Evolutionary conservation across 2,329 filamentous ascomycete genomes (phyloP).

Genomic region (Neofusicoccum parvum): DNA sequence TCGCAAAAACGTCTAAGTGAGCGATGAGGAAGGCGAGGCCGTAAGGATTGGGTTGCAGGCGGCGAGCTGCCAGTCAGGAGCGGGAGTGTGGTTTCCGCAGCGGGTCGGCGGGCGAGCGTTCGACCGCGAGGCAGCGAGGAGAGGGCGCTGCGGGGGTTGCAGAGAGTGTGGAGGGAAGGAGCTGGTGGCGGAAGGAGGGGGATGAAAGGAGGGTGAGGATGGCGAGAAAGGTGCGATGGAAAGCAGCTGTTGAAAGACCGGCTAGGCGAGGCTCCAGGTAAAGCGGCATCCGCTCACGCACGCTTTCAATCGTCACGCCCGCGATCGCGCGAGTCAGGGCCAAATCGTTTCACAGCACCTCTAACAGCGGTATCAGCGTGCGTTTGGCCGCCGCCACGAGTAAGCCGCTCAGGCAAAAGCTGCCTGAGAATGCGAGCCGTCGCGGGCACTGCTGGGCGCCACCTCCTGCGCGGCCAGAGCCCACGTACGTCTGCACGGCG

Average conservation of each 20-base stretch:
- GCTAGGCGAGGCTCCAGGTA: conserved; percentile 19
- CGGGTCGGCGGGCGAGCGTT: background rate
- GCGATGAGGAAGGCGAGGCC: conserved; percentile 26
- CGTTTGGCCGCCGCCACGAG: conserved; percentile 11
- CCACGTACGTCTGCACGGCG: background rate
- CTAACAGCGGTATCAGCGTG: conserved; percentile 1
- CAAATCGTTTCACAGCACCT: conserved; percentile 15
- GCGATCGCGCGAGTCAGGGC: conserved; percentile 16
- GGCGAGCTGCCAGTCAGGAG: conserved; percentile 37
- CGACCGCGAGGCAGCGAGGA: conserved; percentile 26
- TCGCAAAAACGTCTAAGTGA: conserved; percentile 30
- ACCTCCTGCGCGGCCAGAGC: background rate
- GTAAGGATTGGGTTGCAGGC: conserved; percentile 36
- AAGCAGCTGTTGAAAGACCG: conserved; percentile 17
- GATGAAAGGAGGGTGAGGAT: conserved; percentile 27
- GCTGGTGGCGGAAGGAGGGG: conserved; percentile 23
- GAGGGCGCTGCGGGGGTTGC: conserved; percentile 20
- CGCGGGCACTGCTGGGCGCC: background rate
- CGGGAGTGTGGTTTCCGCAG: conserved; percentile 33
- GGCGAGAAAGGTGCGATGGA: conserved; percentile 22
- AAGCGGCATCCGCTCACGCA: conserved; percentile 18
- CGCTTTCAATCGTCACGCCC: conserved; percentile 18
- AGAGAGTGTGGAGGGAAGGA: conserved; percentile 38
- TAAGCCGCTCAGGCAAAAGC: conserved; percentile 2
- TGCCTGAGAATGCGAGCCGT: background rate